Evolutionary conservation across 495 filamentous ascomycete species (phyloP), one percentile per base, ranked within the genome.

Genomic region (Lophium mytilinum): DNA sequence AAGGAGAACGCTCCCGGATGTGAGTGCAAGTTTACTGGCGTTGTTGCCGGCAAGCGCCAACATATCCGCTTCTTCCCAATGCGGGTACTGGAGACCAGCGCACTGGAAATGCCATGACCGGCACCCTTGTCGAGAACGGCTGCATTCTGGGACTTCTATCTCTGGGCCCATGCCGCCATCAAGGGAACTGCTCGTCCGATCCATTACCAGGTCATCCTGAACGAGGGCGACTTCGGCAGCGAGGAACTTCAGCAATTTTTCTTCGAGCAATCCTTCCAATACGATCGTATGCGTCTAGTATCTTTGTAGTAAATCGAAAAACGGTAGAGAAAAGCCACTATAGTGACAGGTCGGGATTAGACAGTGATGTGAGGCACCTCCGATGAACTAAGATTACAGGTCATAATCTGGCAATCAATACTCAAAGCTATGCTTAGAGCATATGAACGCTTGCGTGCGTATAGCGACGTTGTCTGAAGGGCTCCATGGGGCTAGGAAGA

Each of bases 221-320:
- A 97, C 68, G 89, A 97, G 65, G 82, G 81, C 41, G 71, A 74
- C 12, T 74, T 87, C 53, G 68, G 74, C 14, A 74, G 80, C 0
- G 83, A 88, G 46, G 77, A 83, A 4, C 76, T 98, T 5, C 86
- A 95, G 65, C 79, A 78, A 50, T 83, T 96, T 75, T 84, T 96
- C 34, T 96, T 95, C 64, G 86, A 95, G 52, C 89, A 94, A 43
- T 92, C 84, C 59, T 96, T 93, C 71, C 88, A 93, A 61, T 98
- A 94, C 63, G 85, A 87, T 60, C 82, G 93, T 10, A n/a, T n/a
- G n/a, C n/a, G n/a, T n/a, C n/a, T n/a, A n/a, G n/a, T n/a, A n/a
- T n/a, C n/a, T n/a, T n/a, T n/a, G n/a, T 30, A 30, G 24, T 6
- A 6, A 30, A 30, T 30, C 3, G 24, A 6, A 30, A 30, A 30